Evolutionary conservation across 495 filamentous ascomycete genomes (phyloP), one percentile per base, ranked within the genome.

Genomic region (Elasticomyces elasticus): DNA sequence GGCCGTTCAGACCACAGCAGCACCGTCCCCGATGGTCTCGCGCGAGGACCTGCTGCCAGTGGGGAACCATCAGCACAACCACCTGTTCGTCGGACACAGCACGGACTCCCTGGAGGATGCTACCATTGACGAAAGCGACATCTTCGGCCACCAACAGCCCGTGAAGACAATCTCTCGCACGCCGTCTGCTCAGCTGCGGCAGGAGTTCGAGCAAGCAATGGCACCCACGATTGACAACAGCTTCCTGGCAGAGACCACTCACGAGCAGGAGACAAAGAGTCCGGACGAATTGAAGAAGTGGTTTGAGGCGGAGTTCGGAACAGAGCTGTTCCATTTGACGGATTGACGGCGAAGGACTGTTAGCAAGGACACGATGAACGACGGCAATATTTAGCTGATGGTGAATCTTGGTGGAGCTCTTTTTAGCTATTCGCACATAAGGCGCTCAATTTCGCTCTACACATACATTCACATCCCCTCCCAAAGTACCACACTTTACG

Each of bases 241-340:
- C n/a, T 20, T 13, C 10, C 5, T 31, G 3, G 27, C 24, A 31
- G 27, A 30, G 19, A 17, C 7, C 24, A 27, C 43, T 47, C 20
- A 49, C 4, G 17, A 19, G 38, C 38, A 17, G 20, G 38, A 31
- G 24, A n/a, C 7, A 17, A 26, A 23, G 5, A 48, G 30, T 15
- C 24, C 42, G 13, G 45, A 56, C 28, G 53, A 56, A 23, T 13
- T 56, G 10, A 25, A 42, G 46, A 35, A 27, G 35, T 56, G 53
- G 53, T 56, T 56, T 46, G 30, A 44, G 1, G 20, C 1, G 2
- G 53, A 56, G 23, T 56, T 49, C 19, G 53, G 53, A 24, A 42
- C 44, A 4, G 53, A 56, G 46, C 22, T 33, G 11, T 56, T 56
- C 45, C 30, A 49, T n/a, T 54, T 20, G 27, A 20, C 25, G 13